Evolutionary conservation across 2,329 filamentous ascomycete genomes (phyloP).

Genomic region (Ceratocystis diversiconidia): DNA sequence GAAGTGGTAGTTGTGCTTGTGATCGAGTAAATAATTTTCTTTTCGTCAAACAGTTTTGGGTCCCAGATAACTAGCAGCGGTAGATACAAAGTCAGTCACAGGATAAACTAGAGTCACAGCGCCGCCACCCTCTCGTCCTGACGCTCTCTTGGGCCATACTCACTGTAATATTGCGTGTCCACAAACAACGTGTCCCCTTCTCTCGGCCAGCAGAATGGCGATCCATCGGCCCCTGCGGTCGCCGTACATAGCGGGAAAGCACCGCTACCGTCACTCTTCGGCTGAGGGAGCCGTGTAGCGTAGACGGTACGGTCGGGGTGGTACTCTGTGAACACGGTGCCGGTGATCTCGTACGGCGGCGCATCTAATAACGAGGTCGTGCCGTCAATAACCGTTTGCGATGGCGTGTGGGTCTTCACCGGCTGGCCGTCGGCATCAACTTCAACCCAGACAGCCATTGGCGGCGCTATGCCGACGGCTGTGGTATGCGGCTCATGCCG

Average conservation of each 20-base stretch:
- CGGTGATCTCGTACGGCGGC: slow-evolving; percentile 35
- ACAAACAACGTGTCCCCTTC: slow-evolving; percentile 31
- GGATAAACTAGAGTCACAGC: neutral
- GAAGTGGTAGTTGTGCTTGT: slow-evolving; percentile 4
- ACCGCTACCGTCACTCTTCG: slow-evolving; percentile 31
- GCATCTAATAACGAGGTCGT: slow-evolving; percentile 28
- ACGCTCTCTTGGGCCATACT: slow-evolving; percentile 16
- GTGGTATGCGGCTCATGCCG: slow-evolving; percentile 7
- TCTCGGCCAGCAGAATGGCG: slow-evolving; percentile 39
- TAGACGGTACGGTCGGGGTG: slow-evolving; percentile 30
- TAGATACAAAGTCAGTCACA: neutral
- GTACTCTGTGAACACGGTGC: slow-evolving; percentile 29
- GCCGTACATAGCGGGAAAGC: slow-evolving; percentile 34
- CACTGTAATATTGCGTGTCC: slow-evolving; percentile 39
- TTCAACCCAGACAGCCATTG: slow-evolving; percentile 37
- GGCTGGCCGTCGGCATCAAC: slow-evolving; percentile 35
- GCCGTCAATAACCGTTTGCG: slow-evolving; percentile 33
- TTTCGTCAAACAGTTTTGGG: slow-evolving; percentile 34
- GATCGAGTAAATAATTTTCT: slow-evolving; percentile 25
- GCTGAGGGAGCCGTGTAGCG: slow-evolving; percentile 32
- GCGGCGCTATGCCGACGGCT: slow-evolving; percentile 21
- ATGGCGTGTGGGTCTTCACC: slow-evolving; percentile 35
- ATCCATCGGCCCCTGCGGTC: slow-evolving; percentile 33
- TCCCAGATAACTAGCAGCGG: slow-evolving; percentile 40
- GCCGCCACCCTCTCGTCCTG: no score